Evolutionary conservation across 805 yeast species (phyloP), one percentile per base, ranked within the genome.

Genomic region (Schizosaccharomyces lindneri): DNA sequence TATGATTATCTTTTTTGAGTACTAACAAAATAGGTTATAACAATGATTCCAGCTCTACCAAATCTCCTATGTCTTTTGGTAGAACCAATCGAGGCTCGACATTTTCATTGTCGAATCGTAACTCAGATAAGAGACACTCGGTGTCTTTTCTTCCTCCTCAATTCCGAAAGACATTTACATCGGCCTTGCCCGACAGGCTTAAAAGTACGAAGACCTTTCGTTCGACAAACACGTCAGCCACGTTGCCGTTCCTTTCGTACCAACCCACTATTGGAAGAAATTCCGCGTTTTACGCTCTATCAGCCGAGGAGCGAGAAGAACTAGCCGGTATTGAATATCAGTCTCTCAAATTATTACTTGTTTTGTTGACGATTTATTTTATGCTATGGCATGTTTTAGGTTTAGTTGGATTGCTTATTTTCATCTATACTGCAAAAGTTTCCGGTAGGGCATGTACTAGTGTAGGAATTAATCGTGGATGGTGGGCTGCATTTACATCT

Each of bases 271-370:
- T 93, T 43, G 97, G 97, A 7, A 79, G 97, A 70, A 93, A 93
- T 71, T 90, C 97, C 0, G 57, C 89, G 0, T 93, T 93, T 74
- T 84, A 87, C 1, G 85, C 84, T n/a, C 71, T 93, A 55, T 80
- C 86, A 2, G 86, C 81, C 43, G 82, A 78, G 31, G 97, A 93
- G 70, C 87, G 87, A 67, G 94, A 85, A 63, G 99, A 93, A 70
- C 73, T 93, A 48, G 99, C 98, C 43, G 98, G 98, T 60, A 95
- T 93, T 17, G 99, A 93, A 69, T 93, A 93, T 69, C 78, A 97
- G 57, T 87, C 99, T 0, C 78, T 86, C 63, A 87, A 87, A 68
- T 73, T 88, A 9, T 73, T 93, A 63, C 80, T 84, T 63, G 78
- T 79, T 64, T 78, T 90, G 55, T 11, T 51, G 11, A 13, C 27